phyloP scores from a whole-genome alignment of 2,329 filamentous ascomycete genomes.

The Alternaria ethzedia region DNA sequence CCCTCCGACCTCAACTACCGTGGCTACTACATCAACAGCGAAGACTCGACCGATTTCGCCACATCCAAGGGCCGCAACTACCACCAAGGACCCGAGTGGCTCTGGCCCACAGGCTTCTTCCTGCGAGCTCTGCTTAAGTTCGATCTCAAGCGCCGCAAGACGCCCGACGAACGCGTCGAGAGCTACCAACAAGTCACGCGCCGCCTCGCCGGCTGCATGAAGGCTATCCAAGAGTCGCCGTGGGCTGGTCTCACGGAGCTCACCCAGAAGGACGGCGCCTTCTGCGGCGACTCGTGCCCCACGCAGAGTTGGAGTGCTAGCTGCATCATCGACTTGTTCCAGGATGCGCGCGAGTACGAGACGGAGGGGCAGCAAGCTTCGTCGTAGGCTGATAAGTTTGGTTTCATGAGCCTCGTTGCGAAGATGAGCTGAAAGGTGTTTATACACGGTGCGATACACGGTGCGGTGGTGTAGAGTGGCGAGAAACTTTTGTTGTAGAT shows the following conservation, averaged over 20 bases:
- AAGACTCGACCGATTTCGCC: constrained; percentile 88
- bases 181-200: constrained; percentile 94
- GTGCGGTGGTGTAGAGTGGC: not conserved
- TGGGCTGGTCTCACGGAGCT: constrained; percentile 95
- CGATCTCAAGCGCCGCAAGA: constrained; percentile 75
- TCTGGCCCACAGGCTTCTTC: constrained; percentile 98
- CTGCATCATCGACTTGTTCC: constrained; percentile 93
- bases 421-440: not conserved
- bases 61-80: constrained; percentile 97
- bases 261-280: constrained; percentile 85
- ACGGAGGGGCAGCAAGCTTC: not conserved
- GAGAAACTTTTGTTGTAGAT: not conserved
- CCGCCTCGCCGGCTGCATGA: constrained; percentile 81
- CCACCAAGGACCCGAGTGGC: constrained; percentile 97
- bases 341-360: constrained; percentile 70
- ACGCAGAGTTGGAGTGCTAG: constrained; percentile 97
- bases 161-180: constrained; percentile 74
- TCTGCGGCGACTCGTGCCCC: constrained; percentile 89
- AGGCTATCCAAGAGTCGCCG: constrained; percentile 76
- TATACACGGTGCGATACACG: too few species aligned
- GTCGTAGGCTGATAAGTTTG: not conserved
- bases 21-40: constrained; percentile 92
- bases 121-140: constrained; percentile 90
- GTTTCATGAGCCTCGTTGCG: not conserved
- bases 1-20: constrained; percentile 91